Base-by-base conservation (phyloP, 495 filamentous ascomycete genomes). In the Friedmanniomyces endolithicus region DNA sequence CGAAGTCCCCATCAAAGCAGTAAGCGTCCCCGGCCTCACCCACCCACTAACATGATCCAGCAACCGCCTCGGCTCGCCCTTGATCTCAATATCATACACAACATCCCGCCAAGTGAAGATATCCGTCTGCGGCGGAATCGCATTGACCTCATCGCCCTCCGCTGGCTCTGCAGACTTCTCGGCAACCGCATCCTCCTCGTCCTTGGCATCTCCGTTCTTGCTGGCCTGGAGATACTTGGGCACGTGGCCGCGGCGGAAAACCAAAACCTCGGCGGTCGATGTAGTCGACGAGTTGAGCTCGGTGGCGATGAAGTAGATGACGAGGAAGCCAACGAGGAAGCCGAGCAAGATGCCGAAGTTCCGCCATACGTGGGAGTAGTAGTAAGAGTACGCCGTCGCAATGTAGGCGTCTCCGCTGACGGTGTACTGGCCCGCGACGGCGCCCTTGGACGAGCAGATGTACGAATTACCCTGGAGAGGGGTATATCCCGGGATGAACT, bases 11-110 rank as follows among this genome's bases (percentile, higher is more conserved):
- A 67, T 67, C n/a, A 69, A 48, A 1, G 66, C 65, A 9, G 56
- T 62, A 6, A 69, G 55, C 24, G 58, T 66, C 4, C 66, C 66
- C 8, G 66, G 65, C 34, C 60, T 63, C 20, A 69, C 65, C 40
- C 52, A 67, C 7, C 61, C 66, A 19, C 56, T 43, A 0, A 67
- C 61, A 33, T 63, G 20, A 22, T 67, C 57, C 4, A 69, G 57
- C 16, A 69, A 44, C 11, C 35, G 27, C 8, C 64, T 54, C 0
- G 46, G 19, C 40, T 57, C 50, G 37, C 46, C 56, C 43, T 64
- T 64, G 52, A 62, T 54, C 43, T 45, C 45, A 46, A 60, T 64
- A 17, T 62, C 64, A 47, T 62, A 64, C 22, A 22, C 49, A 1
- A 63, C 58, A 33, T 66, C 48, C 7, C 53, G 39, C 63, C 63